These are phyloP conservation scores for Aspergillus awamori DNA, from an alignment of 2,329 filamentous ascomycete species.

Conservation along the genomic window DNA sequence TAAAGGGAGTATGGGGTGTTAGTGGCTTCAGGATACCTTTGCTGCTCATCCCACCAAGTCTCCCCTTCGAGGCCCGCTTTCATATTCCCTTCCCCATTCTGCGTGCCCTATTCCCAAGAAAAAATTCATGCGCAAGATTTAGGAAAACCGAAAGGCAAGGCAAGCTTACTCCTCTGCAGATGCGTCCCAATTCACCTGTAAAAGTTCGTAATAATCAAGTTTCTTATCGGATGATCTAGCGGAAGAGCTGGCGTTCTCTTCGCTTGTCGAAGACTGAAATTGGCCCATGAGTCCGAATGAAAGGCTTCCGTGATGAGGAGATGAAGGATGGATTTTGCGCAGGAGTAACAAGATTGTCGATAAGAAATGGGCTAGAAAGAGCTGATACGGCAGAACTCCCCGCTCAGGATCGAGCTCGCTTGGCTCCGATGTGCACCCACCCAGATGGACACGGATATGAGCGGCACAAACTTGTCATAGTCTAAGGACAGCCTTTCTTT, in stretches of 20 bases:
- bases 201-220: slow-evolving; percentile 70
- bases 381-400: slow-evolving; percentile 2
- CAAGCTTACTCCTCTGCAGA: slow-evolving; percentile 74
- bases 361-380: not conserved
- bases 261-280: slow-evolving; percentile 43
- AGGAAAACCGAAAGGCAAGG: slow-evolving; percentile 9
- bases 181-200: slow-evolving; percentile 72
- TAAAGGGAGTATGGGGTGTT: slow-evolving; percentile 38
- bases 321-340: not conserved
- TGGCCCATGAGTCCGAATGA: slow-evolving; percentile 43
- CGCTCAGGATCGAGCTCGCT: not conserved
- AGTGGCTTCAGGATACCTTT: slow-evolving; percentile 3
- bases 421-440: not conserved
- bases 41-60: not conserved
- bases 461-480: not conserved
- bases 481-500: not conserved
- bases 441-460: not conserved
- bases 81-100: not conserved
- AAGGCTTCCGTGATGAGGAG: not conserved
- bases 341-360: not conserved
- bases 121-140: not conserved
- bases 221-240: slow-evolving; percentile 32
- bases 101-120: not conserved
- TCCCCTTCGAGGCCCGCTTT: not conserved
- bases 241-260: slow-evolving; percentile 23